Percentiles rank a stretch among this genome's conserved stretches.
These are phyloP conservation scores for Hirschioporus abietinus DNA, from an alignment of 768 basidiomycete species.

Conservation along the genomic window DNA sequence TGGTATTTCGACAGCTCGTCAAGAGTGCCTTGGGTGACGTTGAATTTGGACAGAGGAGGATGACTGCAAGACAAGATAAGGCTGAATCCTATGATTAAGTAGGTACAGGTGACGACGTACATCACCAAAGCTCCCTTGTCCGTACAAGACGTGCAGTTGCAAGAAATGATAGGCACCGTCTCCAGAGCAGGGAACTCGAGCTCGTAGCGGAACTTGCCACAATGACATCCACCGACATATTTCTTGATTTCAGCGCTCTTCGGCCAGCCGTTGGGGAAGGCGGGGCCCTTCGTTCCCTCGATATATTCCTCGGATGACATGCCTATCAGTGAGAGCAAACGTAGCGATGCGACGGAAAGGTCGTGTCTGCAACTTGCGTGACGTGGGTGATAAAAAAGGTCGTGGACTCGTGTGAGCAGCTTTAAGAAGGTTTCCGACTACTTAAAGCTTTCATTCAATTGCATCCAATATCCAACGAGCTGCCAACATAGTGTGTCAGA, in stretches of 20 bases:
- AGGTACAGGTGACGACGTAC: neutral
- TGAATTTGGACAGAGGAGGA: neutral
- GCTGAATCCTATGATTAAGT: neutral
- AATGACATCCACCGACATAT: slow-evolving; percentile 1
- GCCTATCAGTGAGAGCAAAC: no score
- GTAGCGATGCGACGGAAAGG: neutral
- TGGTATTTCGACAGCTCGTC: slow-evolving; percentile 1
- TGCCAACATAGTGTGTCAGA: no score
- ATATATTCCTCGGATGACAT: neutral
- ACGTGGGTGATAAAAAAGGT: neutral
- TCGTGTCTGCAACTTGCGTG: no score
- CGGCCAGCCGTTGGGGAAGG: neutral
- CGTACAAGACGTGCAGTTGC: neutral
- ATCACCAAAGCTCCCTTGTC: neutral
- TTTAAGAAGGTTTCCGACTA: no score
- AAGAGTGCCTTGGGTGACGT: neutral
- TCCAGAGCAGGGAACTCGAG: neutral
- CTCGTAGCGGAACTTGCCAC: neutral
- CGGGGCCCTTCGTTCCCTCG: neutral
- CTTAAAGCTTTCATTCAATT: no score
- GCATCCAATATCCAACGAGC: no score
- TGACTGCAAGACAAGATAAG: neutral
- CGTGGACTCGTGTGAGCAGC: no score
- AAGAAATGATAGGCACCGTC: neutral
- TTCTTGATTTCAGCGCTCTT: slow-evolving; percentile 1